phyloP scores from a whole-genome alignment of 768 basidiomycete species.

The Phlegmacium glaucopus region DNA sequence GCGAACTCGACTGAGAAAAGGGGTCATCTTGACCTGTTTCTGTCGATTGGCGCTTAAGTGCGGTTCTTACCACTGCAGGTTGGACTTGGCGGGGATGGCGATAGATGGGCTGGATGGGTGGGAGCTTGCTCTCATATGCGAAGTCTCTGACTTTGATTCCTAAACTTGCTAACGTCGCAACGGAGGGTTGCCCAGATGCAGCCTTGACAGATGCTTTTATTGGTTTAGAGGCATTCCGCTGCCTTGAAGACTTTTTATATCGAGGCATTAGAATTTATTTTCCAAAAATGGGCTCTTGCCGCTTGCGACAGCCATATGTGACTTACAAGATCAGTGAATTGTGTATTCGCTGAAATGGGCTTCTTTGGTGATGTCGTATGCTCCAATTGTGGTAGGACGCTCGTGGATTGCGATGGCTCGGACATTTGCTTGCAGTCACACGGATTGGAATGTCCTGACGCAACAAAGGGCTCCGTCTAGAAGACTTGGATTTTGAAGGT shows the following conservation, averaged over 20 bases:
- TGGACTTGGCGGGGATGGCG: conserved; percentile 47
- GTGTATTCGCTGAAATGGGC: background rate
- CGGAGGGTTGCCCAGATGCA: conserved; percentile 48
- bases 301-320: background rate
- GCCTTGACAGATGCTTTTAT: conserved; percentile 6
- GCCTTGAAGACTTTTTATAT: background rate
- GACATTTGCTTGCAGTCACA: background rate
- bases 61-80: conserved; percentile 31
- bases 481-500: background rate
- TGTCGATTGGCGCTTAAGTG: conserved; percentile 17
- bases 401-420: background rate
- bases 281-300: background rate
- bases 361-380: background rate
- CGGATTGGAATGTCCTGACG: background rate
- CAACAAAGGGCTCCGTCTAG: background rate
- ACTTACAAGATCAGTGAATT: background rate
- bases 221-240: background rate
- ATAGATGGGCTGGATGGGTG: conserved; percentile 53
- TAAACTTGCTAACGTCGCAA: conserved; percentile 41
- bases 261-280: background rate
- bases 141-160: conserved; percentile 57
- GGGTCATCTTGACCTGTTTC: background rate
- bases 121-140: conserved; percentile 65
- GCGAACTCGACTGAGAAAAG: conserved; percentile 13
- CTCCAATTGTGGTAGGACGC: background rate